Base-by-base conservation (phyloP, 768 basidiomycete species). In the Mycena indigotica region DNA sequence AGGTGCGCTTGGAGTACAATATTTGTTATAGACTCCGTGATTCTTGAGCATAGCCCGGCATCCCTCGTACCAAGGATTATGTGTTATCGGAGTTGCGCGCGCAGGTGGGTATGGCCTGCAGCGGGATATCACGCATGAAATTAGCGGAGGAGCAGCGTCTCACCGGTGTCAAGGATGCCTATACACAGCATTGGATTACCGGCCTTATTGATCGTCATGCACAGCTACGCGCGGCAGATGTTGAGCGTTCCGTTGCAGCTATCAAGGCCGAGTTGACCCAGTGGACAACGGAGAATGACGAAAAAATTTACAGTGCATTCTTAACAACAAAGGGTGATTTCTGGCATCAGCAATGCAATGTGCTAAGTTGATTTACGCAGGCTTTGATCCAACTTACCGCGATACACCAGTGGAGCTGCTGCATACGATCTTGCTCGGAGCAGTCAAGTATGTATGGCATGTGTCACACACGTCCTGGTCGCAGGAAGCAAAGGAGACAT, bases 341-440 rank as follows among this genome's bases (percentile, higher is more conserved):
- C 41, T 19, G 8, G 8, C 12, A 24, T 48, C 41, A n/a, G 41
- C 35, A n/a, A 38, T n/a, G 16, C 41, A 15, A 21, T n/a, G 32
- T 13, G 16, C 26, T 2, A 44, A 21, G 39, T 29, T n/a, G 23
- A 15, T 49, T 39, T 23, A 12, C 19, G 55, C 56, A 72, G 74
- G 70, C 0, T 69, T 69, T 32, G 72, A 77, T 62, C 58, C 64
- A 12, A 38, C 69, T 3, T n/a, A n/a, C n/a, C 24, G 63, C 40
- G 72, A 77, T 63, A 76, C 75, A 0, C 74, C 78, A 0, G 66
- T 78, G 4, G 78, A 82, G 66, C 67, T 80, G 5, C 71, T 82
- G 1, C 79, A 82, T 55, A 78, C 77, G 1, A 67, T 76, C 28
- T 66, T 80, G 0, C 72, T 81, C 6, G 79, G 80, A 0, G 52